phyloP scores from a whole-genome alignment of 2,329 filamentous ascomycete species.

The Alternaria novae-zelandiae region DNA sequence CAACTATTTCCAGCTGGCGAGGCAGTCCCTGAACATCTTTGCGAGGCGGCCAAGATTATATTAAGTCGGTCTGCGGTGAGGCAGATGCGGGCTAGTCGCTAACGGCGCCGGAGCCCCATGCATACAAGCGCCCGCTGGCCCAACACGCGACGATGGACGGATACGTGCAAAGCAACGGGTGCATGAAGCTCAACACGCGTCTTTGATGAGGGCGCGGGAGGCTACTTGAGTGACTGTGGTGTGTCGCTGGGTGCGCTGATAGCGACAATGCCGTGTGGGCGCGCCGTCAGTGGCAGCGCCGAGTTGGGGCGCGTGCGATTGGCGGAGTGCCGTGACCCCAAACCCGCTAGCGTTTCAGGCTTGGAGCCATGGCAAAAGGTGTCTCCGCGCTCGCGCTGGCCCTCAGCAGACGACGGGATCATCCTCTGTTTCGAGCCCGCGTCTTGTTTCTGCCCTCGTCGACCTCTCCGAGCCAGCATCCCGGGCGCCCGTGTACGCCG shows the following conservation, averaged over 20 bases:
- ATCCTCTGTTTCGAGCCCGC: slow-evolving; percentile 22
- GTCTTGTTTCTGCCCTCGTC: slow-evolving; percentile 17
- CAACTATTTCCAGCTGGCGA: slow-evolving; percentile 10
- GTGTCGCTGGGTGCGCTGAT: background rate
- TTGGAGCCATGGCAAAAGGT: slow-evolving; percentile 16
- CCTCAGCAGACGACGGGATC: slow-evolving; percentile 6
- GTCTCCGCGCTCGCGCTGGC: slow-evolving; percentile 16
- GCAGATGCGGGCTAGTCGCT: background rate
- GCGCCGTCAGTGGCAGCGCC: background rate
- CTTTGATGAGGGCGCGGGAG: background rate
- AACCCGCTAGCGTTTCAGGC: slow-evolving; percentile 20
- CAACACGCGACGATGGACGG: background rate
- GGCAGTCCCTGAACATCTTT: background rate
- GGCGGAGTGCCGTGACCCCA: slow-evolving; percentile 1
- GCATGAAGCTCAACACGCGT: background rate
- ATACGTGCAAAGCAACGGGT: background rate
- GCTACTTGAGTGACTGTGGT: background rate
- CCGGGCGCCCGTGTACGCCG: slow-evolving; percentile 12
- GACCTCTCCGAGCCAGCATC: background rate
- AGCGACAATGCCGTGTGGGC: slow-evolving; percentile 2
- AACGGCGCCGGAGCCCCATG: slow-evolving; percentile 1
- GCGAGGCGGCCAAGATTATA: background rate
- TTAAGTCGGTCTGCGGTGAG: background rate
- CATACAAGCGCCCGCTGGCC: slow-evolving; percentile 5
- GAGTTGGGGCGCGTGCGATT: slow-evolving; percentile 6